phyloP scores from a whole-genome alignment of 768 basidiomycete species.

The Mycena chlorophos region DNA sequence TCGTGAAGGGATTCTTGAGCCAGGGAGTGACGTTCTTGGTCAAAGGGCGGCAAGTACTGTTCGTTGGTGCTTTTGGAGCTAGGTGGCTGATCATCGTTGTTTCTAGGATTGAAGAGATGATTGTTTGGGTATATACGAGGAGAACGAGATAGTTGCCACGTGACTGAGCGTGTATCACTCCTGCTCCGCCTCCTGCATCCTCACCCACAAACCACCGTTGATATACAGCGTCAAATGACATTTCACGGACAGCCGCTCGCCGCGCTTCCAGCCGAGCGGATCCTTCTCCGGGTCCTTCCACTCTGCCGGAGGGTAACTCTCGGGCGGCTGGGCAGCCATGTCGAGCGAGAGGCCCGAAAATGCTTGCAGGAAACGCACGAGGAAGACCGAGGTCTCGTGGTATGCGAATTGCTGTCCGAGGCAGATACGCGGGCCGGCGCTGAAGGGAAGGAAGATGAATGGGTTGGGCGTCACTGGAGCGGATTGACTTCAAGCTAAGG shows the following conservation, averaged over 20 bases:
- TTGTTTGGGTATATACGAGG: conserved; percentile 18
- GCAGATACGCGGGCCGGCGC: conserved; percentile 50
- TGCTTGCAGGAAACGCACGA: conserved; percentile 56
- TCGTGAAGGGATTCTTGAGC: conserved; percentile 54
- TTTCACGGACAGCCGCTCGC: conserved; percentile 46
- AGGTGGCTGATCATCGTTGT: background rate
- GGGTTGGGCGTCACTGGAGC: too few species aligned
- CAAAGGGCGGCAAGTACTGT: conserved; percentile 48
- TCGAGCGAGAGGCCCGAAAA: conserved; percentile 49
- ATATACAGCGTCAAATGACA: conserved; percentile 57
- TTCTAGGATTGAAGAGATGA: conserved; percentile 21
- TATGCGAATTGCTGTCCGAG: conserved; percentile 64
- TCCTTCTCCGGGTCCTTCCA: conserved; percentile 34
- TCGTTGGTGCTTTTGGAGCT: background rate
- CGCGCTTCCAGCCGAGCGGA: conserved; percentile 37
- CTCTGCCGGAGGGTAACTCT: conserved; percentile 40
- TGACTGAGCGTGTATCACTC: too few species aligned
- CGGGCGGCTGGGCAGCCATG: conserved; percentile 42
- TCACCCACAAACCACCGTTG: too few species aligned
- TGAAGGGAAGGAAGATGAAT: conserved; percentile 51
- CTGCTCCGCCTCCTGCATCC: background rate
- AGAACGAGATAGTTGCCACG: too few species aligned
- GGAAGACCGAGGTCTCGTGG: conserved; percentile 62
- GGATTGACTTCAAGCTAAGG: too few species aligned
- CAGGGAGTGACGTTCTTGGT: conserved; percentile 60